Percentiles rank a stretch among this genome's conserved stretches.
Conservation (phyloP, 768 basidiomycete species). For the Pulveroboletus sp. region DNA sequence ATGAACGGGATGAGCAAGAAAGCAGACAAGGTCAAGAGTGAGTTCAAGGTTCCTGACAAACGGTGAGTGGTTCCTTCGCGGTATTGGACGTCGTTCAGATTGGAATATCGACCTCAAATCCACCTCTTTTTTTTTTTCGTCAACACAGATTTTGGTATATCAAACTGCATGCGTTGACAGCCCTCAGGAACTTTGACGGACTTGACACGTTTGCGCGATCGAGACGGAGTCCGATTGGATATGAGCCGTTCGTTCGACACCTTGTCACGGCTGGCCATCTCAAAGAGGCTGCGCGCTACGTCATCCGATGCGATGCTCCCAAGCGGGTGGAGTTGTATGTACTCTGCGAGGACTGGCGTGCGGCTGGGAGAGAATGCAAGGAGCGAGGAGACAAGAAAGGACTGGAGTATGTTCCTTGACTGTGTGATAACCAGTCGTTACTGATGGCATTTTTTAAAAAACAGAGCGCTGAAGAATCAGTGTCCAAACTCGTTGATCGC, state of each 20-base stretch:
- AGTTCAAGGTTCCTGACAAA: constrained; percentile 95
- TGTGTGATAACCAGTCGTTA: neutral
- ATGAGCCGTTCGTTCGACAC: constrained; percentile 83
- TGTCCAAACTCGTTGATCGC: constrained; percentile 79
- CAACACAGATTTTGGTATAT: constrained; percentile 82
- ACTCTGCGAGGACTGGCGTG: constrained; percentile 84
- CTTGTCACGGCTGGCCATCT: constrained; percentile 68
- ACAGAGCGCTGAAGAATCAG: constrained; percentile 63
- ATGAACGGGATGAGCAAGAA: constrained; percentile 77
- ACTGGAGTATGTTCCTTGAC: constrained; percentile 61
- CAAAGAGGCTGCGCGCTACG: constrained; percentile 74
- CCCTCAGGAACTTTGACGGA: constrained; percentile 78
- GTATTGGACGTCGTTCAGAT: neutral
- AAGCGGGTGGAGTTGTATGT: constrained; percentile 85
- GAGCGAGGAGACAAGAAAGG: constrained; percentile 81
- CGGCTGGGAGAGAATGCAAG: constrained; percentile 86
- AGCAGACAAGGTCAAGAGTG: constrained; percentile 83
- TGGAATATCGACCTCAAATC: neutral
- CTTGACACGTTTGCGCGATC: constrained; percentile 83
- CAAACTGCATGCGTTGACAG: constrained; percentile 79
- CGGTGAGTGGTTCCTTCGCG: constrained; percentile 46
- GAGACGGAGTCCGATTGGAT: constrained; percentile 91
- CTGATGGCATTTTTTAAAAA: neutral
- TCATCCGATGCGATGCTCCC: constrained; percentile 78
- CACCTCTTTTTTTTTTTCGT: neutral